phyloP scores from a whole-genome alignment of 78 protist species.

The Polysphondylium violaceum region DNA sequence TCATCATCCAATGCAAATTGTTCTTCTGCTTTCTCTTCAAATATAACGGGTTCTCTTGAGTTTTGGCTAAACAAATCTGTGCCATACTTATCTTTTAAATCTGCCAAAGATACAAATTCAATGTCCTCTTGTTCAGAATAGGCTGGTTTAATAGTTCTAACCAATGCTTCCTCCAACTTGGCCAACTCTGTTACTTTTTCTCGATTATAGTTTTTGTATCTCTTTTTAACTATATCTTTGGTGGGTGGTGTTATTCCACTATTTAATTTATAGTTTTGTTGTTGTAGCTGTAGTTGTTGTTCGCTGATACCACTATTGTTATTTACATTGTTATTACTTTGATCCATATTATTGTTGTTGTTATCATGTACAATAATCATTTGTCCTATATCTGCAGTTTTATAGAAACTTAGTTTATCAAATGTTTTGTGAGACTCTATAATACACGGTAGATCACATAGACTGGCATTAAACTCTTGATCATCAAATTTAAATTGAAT shows the following conservation, averaged over 20 bases:
- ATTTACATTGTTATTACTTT: background rate
- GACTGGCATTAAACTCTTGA: constrained; percentile 10
- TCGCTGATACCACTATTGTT: background rate
- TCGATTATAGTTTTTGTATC: constrained; percentile 6
- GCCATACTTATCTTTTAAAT: constrained; percentile 45
- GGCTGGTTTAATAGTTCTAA: constrained; percentile 43
- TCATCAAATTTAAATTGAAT: constrained; percentile 41
- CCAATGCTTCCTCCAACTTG: constrained; percentile 53
- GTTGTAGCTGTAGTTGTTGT: background rate
- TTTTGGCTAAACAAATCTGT: constrained; percentile 13
- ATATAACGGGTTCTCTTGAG: constrained; percentile 53
- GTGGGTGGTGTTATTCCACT: constrained; percentile 57
- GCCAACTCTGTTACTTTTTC: constrained; percentile 46
- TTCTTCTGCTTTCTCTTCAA: constrained; percentile 63
- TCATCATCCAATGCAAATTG: constrained; percentile 30
- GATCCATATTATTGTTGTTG: background rate
- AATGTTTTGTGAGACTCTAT: constrained; percentile 72
- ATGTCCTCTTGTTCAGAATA: constrained; percentile 36
- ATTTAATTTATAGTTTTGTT: background rate
- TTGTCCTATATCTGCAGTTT: constrained; percentile 79
- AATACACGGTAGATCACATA: constrained; percentile 65
- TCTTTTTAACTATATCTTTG: constrained; percentile 38
- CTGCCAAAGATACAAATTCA: constrained; percentile 38
- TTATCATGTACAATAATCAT: constrained; percentile 37
- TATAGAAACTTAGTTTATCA: constrained; percentile 54